Evolutionary conservation across 176 grass and related monocot species (phyloP).

Genomic region (Cymbopogon citratus): DNA sequence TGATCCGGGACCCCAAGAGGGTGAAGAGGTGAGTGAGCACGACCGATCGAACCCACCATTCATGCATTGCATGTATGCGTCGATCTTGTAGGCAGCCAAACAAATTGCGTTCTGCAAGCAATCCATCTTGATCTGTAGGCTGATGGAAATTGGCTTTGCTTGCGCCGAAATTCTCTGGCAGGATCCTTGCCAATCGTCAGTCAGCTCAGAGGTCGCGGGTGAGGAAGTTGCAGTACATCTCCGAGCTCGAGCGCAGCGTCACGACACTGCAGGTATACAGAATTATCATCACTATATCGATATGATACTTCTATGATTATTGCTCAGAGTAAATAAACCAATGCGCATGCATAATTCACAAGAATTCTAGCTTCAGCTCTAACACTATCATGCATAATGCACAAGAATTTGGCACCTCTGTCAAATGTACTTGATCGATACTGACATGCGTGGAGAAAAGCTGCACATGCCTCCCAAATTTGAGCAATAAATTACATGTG

Average conservation of each 20-base stretch:
- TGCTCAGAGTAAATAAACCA: background rate
- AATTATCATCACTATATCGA: background rate
- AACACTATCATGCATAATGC: background rate
- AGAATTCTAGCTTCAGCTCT: background rate
- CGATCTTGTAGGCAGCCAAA: no score
- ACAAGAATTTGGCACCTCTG: background rate
- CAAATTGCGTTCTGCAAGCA: background rate
- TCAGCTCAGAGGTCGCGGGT: constrained; percentile 98
- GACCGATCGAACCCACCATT: background rate
- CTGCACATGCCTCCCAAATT: background rate
- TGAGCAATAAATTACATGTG: background rate
- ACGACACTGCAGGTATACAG: constrained; percentile 70
- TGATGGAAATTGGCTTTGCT: background rate
- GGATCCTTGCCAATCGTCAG: constrained; percentile 92
- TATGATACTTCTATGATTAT: background rate
- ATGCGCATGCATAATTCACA: background rate
- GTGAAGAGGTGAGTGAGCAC: constrained; percentile 70
- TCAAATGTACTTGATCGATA: background rate
- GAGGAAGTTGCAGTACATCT: constrained; percentile 98
- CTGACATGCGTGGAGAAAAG: background rate
- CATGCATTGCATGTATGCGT: background rate
- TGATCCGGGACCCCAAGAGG: constrained; percentile 67
- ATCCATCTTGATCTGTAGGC: background rate
- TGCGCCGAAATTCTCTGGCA: background rate
- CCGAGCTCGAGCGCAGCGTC: constrained; percentile 95